These are phyloP conservation scores for Vitis hybrid DNA, from an alignment of 177 flowering plant species.

Conservation along the genomic window DNA sequence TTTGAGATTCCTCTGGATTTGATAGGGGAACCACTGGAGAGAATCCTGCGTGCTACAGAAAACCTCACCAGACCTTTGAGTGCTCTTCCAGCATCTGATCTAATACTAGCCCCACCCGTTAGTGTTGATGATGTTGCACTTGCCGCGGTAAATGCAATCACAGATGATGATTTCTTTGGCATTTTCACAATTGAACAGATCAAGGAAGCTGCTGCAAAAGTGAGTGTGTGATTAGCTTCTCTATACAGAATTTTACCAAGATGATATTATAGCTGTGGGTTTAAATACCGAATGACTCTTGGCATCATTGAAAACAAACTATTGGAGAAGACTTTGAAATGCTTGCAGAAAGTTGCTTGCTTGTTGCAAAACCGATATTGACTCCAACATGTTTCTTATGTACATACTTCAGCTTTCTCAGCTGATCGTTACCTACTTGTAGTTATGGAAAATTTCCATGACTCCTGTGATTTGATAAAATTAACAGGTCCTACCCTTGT, in stretches of 20 bases:
- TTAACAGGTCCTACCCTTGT: too few species aligned
- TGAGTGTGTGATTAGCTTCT: constrained; percentile 39
- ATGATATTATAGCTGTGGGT: too few species aligned
- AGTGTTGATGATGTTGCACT: constrained; percentile 87
- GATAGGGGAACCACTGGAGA: constrained; percentile 85
- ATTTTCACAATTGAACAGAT: constrained; percentile 92
- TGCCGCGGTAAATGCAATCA: constrained; percentile 71
- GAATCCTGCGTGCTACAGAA: constrained; percentile 54
- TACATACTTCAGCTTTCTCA: too few species aligned
- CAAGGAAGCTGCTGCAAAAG: constrained; percentile 86
- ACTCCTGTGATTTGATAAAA: too few species aligned
- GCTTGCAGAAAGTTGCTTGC: too few species aligned
- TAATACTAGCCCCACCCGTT: constrained; percentile 85
- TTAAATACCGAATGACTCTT: too few species aligned
- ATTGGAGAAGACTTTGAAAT: too few species aligned
- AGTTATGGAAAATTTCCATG: too few species aligned
- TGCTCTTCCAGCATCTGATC: constrained; percentile 89
- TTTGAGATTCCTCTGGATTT: constrained; percentile 87
- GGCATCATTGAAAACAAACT: too few species aligned
- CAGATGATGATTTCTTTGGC: constrained; percentile 85
- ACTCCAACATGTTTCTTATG: too few species aligned
- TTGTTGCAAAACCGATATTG: too few species aligned
- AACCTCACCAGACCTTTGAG: constrained; percentile 68
- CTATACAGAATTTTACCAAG: neutral
- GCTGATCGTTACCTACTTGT: too few species aligned